Percentiles rank a stretch among this genome's conserved stretches.
Evolutionary conservation across 495 filamentous ascomycete species (phyloP).

Genomic region (Penicillium angulare): DNA sequence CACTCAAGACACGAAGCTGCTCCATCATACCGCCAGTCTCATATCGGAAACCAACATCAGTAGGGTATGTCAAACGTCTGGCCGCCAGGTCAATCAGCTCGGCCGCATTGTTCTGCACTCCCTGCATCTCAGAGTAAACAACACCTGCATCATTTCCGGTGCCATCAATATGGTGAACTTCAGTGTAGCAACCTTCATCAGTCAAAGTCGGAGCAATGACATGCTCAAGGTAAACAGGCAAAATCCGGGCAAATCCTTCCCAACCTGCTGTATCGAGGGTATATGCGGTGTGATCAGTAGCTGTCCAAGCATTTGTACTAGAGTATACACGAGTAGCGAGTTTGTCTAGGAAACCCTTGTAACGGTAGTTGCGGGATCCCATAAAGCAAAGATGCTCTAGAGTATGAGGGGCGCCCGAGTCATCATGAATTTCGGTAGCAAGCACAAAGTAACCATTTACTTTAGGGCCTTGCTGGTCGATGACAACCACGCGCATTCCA

Average conservation of each 20-base stretch:
- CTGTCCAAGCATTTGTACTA: constrained; percentile 92
- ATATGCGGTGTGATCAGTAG: constrained; percentile 94
- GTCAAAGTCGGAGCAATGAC: constrained; percentile 87
- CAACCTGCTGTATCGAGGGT: constrained; percentile 92
- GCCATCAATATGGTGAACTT: constrained; percentile 94
- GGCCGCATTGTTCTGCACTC: constrained; percentile 74
- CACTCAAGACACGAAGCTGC: constrained; percentile 76
- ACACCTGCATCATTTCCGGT: constrained; percentile 94
- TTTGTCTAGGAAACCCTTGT: constrained; percentile 93
- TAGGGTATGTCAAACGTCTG: constrained; percentile 77
- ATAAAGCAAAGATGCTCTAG: constrained; percentile 97
- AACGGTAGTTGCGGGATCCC: constrained; percentile 91
- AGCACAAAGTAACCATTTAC: constrained; percentile 92
- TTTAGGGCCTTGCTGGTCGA: constrained; percentile 89
- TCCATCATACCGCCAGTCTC: constrained; percentile 98
- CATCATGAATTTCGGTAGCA: constrained; percentile 95
- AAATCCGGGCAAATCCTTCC: constrained; percentile 91
- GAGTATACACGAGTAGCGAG: constrained; percentile 91
- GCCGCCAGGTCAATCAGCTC: constrained; percentile 84
- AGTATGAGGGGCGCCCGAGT: constrained; percentile 93
- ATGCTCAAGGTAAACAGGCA: constrained; percentile 96
- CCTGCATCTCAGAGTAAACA: constrained; percentile 99
- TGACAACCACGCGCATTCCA: constrained; percentile 90
- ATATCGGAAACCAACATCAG: constrained; percentile 88
- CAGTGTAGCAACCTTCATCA: constrained; percentile 89